Percentiles rank a stretch among this genome's conserved stretches.
These are phyloP conservation scores for Fusarium decemcellulare DNA, from an alignment of 2,329 filamentous ascomycete genomes.

Conservation along the genomic window DNA sequence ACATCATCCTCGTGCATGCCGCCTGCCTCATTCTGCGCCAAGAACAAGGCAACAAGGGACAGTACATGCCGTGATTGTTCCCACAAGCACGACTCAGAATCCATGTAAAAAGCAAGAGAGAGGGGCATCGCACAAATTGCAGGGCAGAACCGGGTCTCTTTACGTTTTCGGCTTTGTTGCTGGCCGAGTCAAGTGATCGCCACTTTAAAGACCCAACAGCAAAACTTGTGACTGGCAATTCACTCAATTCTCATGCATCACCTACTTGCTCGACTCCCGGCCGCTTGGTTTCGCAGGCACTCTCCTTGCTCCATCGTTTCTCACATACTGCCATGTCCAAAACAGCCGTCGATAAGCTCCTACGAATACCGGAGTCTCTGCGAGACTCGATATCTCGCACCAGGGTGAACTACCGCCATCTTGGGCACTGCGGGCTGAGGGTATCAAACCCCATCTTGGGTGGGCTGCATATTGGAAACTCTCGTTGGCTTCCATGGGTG, in stretches of 20 bases:
- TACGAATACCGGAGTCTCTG: background rate
- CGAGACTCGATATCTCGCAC: conserved; percentile 6
- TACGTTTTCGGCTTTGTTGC: background rate
- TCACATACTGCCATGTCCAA: conserved; percentile 2
- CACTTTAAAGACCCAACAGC: background rate
- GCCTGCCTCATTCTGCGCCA: too few relatives aligned
- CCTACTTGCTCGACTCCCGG: background rate
- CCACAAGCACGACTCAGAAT: too few relatives aligned
- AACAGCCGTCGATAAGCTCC: conserved; percentile 8
- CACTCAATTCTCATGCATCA: background rate
- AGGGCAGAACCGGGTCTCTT: background rate
- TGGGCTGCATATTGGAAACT: conserved; percentile 6
- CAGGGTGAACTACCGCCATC: conserved; percentile 4
- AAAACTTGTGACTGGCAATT: background rate
- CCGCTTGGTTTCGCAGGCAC: background rate
- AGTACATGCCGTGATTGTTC: too few relatives aligned
- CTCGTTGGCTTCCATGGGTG: conserved; percentile 13
- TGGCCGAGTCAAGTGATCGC: background rate
- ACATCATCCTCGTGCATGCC: too few relatives aligned
- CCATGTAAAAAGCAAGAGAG: too few relatives aligned
- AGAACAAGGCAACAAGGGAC: too few relatives aligned
- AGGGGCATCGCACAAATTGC: too few relatives aligned
- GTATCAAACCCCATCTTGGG: conserved; percentile 14
- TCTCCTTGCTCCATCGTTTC: background rate
- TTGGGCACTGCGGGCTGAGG: background rate